Evolutionary conservation across 768 basidiomycete genomes (phyloP).

Genomic region (Russula olivacea): DNA sequence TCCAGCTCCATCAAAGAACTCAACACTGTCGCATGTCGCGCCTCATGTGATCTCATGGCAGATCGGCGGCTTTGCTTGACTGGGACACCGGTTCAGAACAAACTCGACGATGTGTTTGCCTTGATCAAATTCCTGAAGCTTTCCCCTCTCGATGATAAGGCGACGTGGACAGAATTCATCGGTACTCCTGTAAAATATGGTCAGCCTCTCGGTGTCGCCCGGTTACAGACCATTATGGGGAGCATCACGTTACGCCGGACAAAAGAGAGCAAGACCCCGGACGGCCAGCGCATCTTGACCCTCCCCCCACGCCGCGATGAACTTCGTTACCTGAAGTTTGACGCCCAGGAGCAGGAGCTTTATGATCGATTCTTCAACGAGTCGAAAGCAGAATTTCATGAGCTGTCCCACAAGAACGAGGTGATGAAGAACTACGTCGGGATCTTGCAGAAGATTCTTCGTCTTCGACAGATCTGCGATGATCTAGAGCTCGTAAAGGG

Average conservation of each 20-base stretch:
- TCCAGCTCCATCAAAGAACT: conserved; percentile 93
- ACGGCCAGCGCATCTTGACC: conserved; percentile 80
- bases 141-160: conserved; percentile 89
- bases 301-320: conserved; percentile 90
- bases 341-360: conserved; percentile 71
- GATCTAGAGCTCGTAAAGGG: conserved; percentile 86
- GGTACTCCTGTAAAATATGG: conserved; percentile 91
- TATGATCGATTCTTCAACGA: conserved; percentile 87
- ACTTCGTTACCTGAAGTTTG: conserved; percentile 78
- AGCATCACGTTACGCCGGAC: conserved; percentile 94
- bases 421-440: conserved; percentile 99
- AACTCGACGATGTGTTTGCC: conserved; percentile 96
- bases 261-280: conserved; percentile 76
- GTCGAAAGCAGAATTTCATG: conserved; percentile 87
- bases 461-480: conserved; percentile 96
- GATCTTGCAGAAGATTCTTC: conserved; percentile 92
- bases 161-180: conserved; percentile 88
- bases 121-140: conserved; percentile 93
- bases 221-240: conserved; percentile 96
- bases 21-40: conserved; percentile 87
- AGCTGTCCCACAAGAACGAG: conserved; percentile 81
- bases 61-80: conserved; percentile 91
- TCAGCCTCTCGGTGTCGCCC: conserved; percentile 80
- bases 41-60: conserved; percentile 90
- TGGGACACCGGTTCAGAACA: conserved; percentile 99